These are phyloP conservation scores for Aphanomyces euteiches DNA, from an alignment of 352 stramenopile genomes.

Conservation along the genomic window DNA sequence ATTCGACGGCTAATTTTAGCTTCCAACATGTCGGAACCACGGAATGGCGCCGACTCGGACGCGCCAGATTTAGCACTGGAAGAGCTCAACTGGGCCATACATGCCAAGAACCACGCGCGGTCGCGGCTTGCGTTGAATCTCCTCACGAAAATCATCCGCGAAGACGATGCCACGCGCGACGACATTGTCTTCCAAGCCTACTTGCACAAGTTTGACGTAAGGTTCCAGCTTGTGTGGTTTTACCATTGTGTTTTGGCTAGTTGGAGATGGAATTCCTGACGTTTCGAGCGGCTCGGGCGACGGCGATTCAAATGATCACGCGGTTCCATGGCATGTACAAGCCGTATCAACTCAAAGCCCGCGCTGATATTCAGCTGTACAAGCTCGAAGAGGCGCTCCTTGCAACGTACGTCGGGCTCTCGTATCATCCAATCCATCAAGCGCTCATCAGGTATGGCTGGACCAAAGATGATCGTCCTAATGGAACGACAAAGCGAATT, in stretches of 20 bases:
- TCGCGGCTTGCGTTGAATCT: conserved; percentile 13
- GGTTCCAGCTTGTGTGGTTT: neutral
- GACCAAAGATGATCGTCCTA: neutral
- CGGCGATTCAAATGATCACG: conserved; percentile 13
- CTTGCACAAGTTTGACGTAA: conserved; percentile 27
- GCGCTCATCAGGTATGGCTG: conserved; percentile 10
- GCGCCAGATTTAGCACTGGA: neutral
- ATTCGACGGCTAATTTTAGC: conserved; percentile 19
- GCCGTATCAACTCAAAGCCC: conserved; percentile 19
- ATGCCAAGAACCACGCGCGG: conserved; percentile 13
- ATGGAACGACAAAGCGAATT: neutral
- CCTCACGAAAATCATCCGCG: conserved; percentile 25
- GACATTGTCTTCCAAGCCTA: conserved; percentile 29
- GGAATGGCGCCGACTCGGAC: neutral
- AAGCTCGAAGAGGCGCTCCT: conserved; percentile 14
- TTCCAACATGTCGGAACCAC: neutral
- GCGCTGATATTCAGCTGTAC: conserved; percentile 23
- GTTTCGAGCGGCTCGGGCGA: conserved; percentile 14
- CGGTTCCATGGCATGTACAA: conserved; percentile 16
- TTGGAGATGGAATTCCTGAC: conserved; percentile 23
- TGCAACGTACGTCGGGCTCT: conserved; percentile 18
- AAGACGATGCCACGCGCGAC: conserved; percentile 26
- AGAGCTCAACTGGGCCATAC: conserved; percentile 15
- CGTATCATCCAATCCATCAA: neutral
- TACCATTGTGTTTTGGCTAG: neutral